Conservation (phyloP, 108 stramenopile genomes). For the Discostella pseudostelligera region DNA sequence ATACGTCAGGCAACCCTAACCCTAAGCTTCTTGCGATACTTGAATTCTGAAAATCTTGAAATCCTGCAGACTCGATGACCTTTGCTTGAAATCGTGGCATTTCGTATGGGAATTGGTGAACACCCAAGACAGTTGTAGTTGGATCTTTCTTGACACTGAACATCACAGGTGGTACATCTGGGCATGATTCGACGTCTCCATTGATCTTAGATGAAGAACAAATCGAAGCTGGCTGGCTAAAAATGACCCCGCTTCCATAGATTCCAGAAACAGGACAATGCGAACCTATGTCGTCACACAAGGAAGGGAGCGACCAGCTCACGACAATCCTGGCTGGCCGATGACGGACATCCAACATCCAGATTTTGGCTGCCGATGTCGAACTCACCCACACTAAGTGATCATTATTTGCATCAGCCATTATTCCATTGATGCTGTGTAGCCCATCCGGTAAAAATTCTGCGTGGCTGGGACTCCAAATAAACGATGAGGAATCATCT, state of each 20-base stretch:
- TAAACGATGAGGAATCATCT: slow-evolving; percentile 52
- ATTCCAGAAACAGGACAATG: slow-evolving; percentile 25
- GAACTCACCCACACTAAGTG: slow-evolving; percentile 63
- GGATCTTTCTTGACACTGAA: slow-evolving; percentile 53
- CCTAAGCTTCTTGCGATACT: slow-evolving; percentile 55
- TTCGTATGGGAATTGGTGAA: slow-evolving; percentile 55
- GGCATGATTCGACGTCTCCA: neutral
- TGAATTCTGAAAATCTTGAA: slow-evolving; percentile 28
- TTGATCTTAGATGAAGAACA: neutral
- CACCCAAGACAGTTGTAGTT: slow-evolving; percentile 43
- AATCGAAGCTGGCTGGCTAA: slow-evolving; percentile 17
- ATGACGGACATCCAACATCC: slow-evolving; percentile 78
- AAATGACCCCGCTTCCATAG: slow-evolving; percentile 32
- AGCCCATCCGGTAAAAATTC: slow-evolving; percentile 63
- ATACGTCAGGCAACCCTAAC: slow-evolving; percentile 58
- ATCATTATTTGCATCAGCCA: slow-evolving; percentile 42
- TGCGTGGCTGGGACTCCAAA: slow-evolving; percentile 81
- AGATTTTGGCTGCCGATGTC: slow-evolving; percentile 65
- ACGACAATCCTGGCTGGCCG: slow-evolving; percentile 41
- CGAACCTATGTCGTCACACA: slow-evolving; percentile 39
- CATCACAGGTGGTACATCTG: slow-evolving; percentile 25
- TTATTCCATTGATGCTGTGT: slow-evolving; percentile 67
- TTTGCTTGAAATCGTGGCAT: slow-evolving; percentile 57
- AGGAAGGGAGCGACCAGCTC: slow-evolving; percentile 56
- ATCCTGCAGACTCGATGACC: slow-evolving; percentile 56